Evolutionary conservation across 2,329 filamentous ascomycete species (phyloP), one percentile per base, ranked within the genome.

Genomic region (Calonectria hongkongensis): DNA sequence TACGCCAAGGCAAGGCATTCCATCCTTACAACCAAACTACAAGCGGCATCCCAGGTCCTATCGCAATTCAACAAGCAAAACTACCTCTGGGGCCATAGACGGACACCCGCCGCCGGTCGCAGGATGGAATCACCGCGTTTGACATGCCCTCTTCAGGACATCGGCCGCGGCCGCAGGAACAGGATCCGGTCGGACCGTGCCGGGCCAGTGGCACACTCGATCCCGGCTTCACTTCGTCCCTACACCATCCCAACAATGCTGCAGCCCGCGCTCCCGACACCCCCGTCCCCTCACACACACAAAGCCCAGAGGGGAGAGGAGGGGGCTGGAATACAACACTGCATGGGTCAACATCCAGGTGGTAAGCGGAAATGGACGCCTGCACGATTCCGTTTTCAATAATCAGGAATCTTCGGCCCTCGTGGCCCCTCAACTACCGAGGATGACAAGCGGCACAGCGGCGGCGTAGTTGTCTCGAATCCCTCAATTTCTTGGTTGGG

Each of bases 161-260:
- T 48, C 8, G 45, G n/a, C n/a, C 45, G 21, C 36, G 21, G 41
- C 28, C 21, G 63, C 28, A 60, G 54, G 63, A 36, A 54, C 62
- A 27, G 18, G 50, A 36, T 16, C 62, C 60, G 68, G 68, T 33
- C 62, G 68, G 68, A 21, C 68, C 50, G 62, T 70, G 28, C 68
- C 62, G 60, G 48, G 10, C 43, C 28, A 48, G 62, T 47, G 30
- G 51, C 60, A 45, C 51, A 15, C 25, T 30, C 21, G 47, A 50
- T 66, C 41, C 68, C 50, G 50, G 43, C 43, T 66, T 66, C 62
- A 70, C 18, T 70, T 70, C 68, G 68, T 62, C 43, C 68, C 62
- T n/a, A 60, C 62, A 47, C 15, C 33, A 62, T 48, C 41, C 21
- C 47, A 41, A 51, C 15, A 60, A 48, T 13, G n/a, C 47, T 58